Conservation (phyloP, 352 stramenopile species). For the Phytophthora kernoviae region DNA sequence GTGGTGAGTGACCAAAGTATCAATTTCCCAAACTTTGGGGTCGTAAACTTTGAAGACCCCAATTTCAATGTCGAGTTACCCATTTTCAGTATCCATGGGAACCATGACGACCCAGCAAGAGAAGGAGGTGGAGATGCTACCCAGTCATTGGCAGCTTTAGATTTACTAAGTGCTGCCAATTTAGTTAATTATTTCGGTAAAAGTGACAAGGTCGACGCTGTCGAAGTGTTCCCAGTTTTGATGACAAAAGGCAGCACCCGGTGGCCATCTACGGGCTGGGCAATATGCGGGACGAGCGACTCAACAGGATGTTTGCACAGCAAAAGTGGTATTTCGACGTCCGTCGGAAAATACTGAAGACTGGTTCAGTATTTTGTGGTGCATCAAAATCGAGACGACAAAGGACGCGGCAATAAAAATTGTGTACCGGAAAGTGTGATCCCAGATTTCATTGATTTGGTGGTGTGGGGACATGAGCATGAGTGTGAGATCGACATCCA, state of each 20-base stretch:
- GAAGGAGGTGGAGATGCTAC: slow-evolving; percentile 73
- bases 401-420: slow-evolving; percentile 93
- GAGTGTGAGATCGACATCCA: slow-evolving; percentile 95
- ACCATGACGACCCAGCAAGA: slow-evolving; percentile 98
- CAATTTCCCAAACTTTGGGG: slow-evolving; percentile 90
- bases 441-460: slow-evolving; percentile 98
- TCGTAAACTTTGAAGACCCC: slow-evolving; percentile 98
- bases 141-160: slow-evolving; percentile 93
- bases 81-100: slow-evolving; percentile 99
- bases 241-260: slow-evolving; percentile 95
- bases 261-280: slow-evolving; percentile 98
- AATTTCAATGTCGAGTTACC: slow-evolving; percentile 95
- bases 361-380: slow-evolving; percentile 99
- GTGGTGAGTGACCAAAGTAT: slow-evolving; percentile 91
- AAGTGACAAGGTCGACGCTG: slow-evolving; percentile 91
- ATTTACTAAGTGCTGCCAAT: slow-evolving; percentile 95
- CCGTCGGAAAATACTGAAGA: slow-evolving; percentile 71
- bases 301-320: slow-evolving; percentile 97
- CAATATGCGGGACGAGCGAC: slow-evolving; percentile 97
- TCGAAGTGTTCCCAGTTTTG: slow-evolving; percentile 96
- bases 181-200: slow-evolving; percentile 99
- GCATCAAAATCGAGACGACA: slow-evolving; percentile 98
- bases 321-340: slow-evolving; percentile 95
- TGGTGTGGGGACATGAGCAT: slow-evolving; percentile 98
- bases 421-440: slow-evolving; percentile 98